Conservation (phyloP, 2,329 filamentous ascomycete species). For the Chrysoporthe deuterocubensis region DNA sequence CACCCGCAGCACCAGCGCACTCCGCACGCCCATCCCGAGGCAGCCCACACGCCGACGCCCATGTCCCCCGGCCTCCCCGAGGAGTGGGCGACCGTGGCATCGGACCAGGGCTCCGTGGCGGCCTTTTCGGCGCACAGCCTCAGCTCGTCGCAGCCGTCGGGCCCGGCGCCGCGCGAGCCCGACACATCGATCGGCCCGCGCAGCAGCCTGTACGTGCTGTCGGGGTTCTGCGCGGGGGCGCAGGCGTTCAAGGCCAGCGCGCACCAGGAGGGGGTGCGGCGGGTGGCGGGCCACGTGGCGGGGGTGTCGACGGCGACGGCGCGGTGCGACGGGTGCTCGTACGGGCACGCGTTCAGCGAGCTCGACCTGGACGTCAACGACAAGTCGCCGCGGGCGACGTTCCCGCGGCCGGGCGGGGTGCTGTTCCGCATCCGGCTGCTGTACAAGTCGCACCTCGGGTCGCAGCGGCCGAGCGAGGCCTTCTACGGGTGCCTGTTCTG, state of each 20-base stretch:
- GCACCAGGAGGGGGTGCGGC: conserved; percentile 42
- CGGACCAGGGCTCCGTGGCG: conserved; percentile 21
- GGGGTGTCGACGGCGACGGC: conserved; percentile 8
- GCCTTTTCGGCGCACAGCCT: conserved; percentile 15
- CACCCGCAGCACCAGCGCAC: neutral
- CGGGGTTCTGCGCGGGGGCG: conserved; percentile 46
- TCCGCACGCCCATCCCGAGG: neutral
- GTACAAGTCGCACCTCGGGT: conserved; percentile 48
- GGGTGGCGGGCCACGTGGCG: conserved; percentile 34
- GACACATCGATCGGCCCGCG: conserved; percentile 41
- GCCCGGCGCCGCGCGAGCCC: conserved; percentile 29
- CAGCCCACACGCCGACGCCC: neutral
- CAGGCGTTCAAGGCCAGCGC: conserved; percentile 41
- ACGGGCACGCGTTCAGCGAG: conserved; percentile 26
- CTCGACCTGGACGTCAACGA: conserved; percentile 26
- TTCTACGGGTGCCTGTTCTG: conserved; percentile 48
- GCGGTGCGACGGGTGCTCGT: conserved; percentile 29
- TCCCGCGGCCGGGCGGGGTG: conserved; percentile 33
- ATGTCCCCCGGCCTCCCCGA: conserved; percentile 7
- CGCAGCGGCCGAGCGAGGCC: conserved; percentile 37
- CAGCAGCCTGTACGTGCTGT: conserved; percentile 42
- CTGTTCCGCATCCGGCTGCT: conserved; percentile 46
- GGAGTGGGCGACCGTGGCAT: conserved; percentile 14
- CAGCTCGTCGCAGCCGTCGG: conserved; percentile 18
- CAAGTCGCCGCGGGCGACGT: conserved; percentile 18